Percentiles rank a stretch among this genome's conserved stretches.
phyloP scores from a whole-genome alignment of 75 land plant genomes.

The Cunninghamia lanceolata region DNA sequence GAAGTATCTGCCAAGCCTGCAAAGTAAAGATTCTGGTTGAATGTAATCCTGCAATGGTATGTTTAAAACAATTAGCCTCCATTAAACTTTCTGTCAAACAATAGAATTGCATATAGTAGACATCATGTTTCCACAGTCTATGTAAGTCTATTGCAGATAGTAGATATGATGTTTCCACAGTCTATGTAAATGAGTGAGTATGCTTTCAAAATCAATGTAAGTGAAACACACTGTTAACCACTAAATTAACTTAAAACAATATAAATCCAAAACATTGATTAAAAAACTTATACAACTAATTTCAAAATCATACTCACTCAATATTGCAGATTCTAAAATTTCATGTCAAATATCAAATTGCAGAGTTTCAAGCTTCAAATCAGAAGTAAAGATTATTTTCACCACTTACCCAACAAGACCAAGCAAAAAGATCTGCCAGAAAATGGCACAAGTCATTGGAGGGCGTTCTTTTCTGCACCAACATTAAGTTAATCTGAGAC shows the following conservation, averaged over 20 bases:
- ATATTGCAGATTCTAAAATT: neutral
- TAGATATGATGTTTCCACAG: too few species aligned
- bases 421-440: neutral
- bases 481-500: neutral
- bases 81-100: neutral
- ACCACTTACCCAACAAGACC: neutral
- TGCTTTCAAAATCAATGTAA: too few species aligned
- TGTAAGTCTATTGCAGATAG: too few species aligned
- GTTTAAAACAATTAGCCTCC: neutral
- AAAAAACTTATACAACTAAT: neutral
- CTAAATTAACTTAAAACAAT: too few species aligned
- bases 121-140: too few species aligned
- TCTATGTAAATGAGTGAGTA: too few species aligned
- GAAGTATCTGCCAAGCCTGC: constrained; percentile 21
- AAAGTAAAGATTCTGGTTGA: constrained; percentile 15
- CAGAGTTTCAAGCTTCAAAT: too few species aligned
- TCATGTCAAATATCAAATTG: too few species aligned
- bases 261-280: too few species aligned
- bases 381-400: too few species aligned
- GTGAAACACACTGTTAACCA: too few species aligned
- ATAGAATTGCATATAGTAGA: too few species aligned
- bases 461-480: neutral
- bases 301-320: neutral
- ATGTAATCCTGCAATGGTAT: constrained; percentile 14
- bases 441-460: constrained; percentile 1